A percentile compares a stretch with the other conserved stretches of the same genome.
Evolutionary conservation across 2,329 filamentous ascomycete genomes (phyloP).

Genomic region (Sporothrix inflata): DNA sequence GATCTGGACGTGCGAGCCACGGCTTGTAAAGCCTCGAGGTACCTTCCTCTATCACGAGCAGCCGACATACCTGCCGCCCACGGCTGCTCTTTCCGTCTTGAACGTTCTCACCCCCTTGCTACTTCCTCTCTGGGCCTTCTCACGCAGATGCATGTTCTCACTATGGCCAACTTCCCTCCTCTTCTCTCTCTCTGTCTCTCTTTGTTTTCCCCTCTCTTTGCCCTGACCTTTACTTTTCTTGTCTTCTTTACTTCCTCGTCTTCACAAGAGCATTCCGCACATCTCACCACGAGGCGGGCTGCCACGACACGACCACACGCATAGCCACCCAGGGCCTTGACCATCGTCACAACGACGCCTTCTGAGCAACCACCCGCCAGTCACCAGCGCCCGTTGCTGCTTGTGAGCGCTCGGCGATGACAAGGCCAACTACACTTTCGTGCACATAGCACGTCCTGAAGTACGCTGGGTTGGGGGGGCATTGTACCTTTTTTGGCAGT

Average conservation of each 20-base stretch:
- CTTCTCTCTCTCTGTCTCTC: not conserved
- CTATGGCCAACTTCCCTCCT: not conserved
- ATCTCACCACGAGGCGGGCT: not conserved
- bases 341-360: not conserved
- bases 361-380: not conserved
- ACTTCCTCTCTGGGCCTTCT: not conserved
- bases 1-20: not conserved
- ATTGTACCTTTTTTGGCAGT: not conserved
- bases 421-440: not conserved
- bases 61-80: not conserved
- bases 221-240: not conserved
- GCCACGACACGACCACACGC: not conserved
- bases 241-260: not conserved
- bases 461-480: not conserved
- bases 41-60: not conserved
- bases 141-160: not conserved
- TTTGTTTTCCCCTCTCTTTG: too few relatives aligned
- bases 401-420: not conserved
- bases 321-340: not conserved
- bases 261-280: not conserved
- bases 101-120: not conserved
- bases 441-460: not conserved
- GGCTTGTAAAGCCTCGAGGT: not conserved
- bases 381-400: not conserved
- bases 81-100: not conserved